A percentile compares a stretch with the other conserved stretches of the same genome.
Evolutionary conservation across 140 eudicot species (phyloP).

Genomic region (Anethum foeniculum): DNA sequence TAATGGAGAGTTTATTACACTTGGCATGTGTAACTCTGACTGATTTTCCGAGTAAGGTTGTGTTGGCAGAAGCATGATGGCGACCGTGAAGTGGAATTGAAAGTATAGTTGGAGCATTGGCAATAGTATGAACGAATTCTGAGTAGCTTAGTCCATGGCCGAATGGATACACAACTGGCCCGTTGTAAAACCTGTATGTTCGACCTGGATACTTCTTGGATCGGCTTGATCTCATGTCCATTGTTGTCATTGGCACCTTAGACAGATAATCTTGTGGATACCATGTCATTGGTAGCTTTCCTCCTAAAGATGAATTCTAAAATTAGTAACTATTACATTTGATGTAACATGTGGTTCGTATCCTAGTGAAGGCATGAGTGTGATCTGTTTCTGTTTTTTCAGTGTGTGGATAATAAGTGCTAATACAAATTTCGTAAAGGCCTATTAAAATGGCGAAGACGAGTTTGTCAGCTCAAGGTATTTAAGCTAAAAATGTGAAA

Average conservation of each 20-base stretch:
- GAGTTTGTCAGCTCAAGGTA: neutral
- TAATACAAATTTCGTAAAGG: neutral
- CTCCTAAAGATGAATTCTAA: conserved; percentile 27
- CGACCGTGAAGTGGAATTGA: conserved; percentile 43
- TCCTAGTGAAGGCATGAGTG: neutral
- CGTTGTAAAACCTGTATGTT: conserved; percentile 55
- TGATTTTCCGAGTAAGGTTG: conserved; percentile 22
- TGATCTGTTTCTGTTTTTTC: too few relatives aligned
- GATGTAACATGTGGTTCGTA: neutral
- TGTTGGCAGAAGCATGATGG: conserved; percentile 29
- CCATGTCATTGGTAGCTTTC: conserved; percentile 70
- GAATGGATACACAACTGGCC: conserved; percentile 54
- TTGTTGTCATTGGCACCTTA: conserved; percentile 59
- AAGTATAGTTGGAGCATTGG: conserved; percentile 26
- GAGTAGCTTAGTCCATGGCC: conserved; percentile 64
- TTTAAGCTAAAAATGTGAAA: neutral
- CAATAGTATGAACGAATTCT: conserved; percentile 29
- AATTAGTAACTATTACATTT: neutral
- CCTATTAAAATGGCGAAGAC: neutral
- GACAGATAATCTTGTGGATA: conserved; percentile 48
- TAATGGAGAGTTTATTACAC: conserved; percentile 42
- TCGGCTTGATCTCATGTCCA: conserved; percentile 53
- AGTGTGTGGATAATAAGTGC: neutral
- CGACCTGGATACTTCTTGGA: conserved; percentile 48
- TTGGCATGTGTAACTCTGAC: conserved; percentile 65